Conservation (phyloP, 495 filamentous ascomycete species). For the Trypethelium eluteriae region DNA sequence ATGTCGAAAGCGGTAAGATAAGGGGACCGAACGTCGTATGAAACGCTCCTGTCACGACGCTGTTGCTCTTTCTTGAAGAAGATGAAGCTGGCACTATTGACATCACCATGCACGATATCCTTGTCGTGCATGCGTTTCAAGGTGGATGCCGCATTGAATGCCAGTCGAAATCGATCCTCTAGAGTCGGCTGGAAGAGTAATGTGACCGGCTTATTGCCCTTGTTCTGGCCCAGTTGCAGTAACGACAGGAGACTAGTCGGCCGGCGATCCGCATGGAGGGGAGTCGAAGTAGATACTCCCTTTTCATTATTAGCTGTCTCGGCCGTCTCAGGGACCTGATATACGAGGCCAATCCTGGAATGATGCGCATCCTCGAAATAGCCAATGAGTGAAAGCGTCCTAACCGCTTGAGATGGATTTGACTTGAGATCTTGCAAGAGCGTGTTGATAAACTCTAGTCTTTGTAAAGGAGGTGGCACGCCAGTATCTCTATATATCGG, state of each 20-base stretch:
- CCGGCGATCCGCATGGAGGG: constrained; percentile 20
- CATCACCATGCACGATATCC: constrained; percentile 69
- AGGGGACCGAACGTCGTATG: constrained; percentile 52
- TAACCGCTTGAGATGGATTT: constrained; percentile 47
- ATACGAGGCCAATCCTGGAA: constrained; percentile 73
- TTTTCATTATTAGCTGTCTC: constrained; percentile 30
- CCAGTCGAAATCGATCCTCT: constrained; percentile 79
- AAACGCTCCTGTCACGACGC: constrained; percentile 19
- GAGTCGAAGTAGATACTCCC: constrained; percentile 40
- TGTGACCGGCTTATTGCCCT: constrained; percentile 43
- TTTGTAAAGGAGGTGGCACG: constrained; percentile 53
- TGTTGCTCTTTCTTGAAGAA: constrained; percentile 56
- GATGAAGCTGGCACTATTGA: constrained; percentile 71
- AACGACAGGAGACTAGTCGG: constrained; percentile 50
- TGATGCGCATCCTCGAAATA: constrained; percentile 75
- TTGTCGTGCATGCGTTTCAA: constrained; percentile 68
- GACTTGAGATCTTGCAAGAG: constrained; percentile 41
- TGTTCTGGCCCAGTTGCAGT: constrained; percentile 45
- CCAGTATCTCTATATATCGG: constrained; percentile 55
- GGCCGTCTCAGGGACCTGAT: constrained; percentile 60
- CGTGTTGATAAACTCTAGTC: constrained; percentile 55
- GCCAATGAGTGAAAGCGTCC: constrained; percentile 65
- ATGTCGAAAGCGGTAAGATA: constrained; percentile 75
- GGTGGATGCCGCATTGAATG: constrained; percentile 67
- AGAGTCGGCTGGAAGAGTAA: constrained; percentile 42